These are phyloP conservation scores for Vigna radiata DNA, from an alignment of 306 rosid species.

Conservation along the genomic window DNA sequence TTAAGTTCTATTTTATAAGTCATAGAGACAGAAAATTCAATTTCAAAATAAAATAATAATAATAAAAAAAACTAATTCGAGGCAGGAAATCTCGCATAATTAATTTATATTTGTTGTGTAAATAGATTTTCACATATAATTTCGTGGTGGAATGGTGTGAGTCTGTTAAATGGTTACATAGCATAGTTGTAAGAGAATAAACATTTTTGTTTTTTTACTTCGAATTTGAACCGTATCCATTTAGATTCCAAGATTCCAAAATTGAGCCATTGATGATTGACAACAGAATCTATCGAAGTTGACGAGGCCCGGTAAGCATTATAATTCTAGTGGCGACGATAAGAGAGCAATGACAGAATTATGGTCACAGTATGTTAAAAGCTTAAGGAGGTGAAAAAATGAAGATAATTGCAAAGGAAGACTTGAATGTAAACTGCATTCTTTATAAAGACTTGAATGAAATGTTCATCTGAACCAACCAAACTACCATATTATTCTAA, in stretches of 20 bases:
- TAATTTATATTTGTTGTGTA: background rate
- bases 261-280: background rate
- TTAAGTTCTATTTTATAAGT: no score
- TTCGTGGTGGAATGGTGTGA: background rate
- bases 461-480: constrained; percentile 12
- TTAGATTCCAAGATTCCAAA: background rate
- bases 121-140: background rate
- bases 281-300: background rate
- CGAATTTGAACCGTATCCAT: background rate
- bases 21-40: no score
- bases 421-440: no score
- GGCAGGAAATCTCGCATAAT: background rate
- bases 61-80: background rate
- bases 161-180: background rate
- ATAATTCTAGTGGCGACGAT: background rate
- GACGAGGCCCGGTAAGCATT: background rate
- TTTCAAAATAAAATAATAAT: background rate
- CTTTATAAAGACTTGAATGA: no score
- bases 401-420: background rate
- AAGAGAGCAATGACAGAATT: no score
- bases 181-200: background rate
- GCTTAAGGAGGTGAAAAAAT: background rate
- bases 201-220: background rate
- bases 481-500: constrained; percentile 8
- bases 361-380: background rate